Evolutionary conservation across 129 eudicot genomes (phyloP).

Genomic region (Escallonia rubra): DNA sequence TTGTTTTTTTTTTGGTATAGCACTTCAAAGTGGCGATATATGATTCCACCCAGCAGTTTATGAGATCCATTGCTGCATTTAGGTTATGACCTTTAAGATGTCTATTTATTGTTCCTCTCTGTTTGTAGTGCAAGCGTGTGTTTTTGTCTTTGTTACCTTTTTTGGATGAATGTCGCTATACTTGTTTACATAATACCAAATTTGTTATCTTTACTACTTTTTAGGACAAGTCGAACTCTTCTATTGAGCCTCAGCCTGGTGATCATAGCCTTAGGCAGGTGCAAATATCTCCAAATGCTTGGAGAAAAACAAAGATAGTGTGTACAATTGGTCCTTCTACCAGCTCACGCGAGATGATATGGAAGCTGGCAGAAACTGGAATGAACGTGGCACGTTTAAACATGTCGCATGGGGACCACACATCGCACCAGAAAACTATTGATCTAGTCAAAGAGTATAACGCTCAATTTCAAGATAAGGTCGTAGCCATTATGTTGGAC

Average conservation of each 20-base stretch:
- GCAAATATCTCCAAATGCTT: slow-evolving; percentile 22
- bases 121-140: neutral
- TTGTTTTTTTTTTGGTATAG: no score
- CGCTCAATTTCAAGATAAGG: slow-evolving; percentile 71
- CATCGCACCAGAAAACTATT: slow-evolving; percentile 92
- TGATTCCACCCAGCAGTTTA: no score
- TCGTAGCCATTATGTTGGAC: slow-evolving; percentile 92
- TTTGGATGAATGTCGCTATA: neutral
- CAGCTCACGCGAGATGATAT: slow-evolving; percentile 90
- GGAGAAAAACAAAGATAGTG: slow-evolving; percentile 87
- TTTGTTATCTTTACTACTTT: neutral
- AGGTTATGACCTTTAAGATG: neutral
- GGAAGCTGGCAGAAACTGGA: slow-evolving; percentile 95
- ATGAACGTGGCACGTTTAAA: slow-evolving; percentile 98
- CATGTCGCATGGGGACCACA: slow-evolving; percentile 98
- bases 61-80: neutral
- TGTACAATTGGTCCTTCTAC: slow-evolving; percentile 97
- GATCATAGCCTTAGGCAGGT: slow-evolving; percentile 30
- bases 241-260: slow-evolving; percentile 42
- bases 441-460: slow-evolving; percentile 88
- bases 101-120: neutral
- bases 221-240: slow-evolving; percentile 14
- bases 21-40: no score
- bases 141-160: neutral
- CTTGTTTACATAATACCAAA: neutral